A percentile compares a stretch with the other conserved stretches of the same genome.
Conservation (phyloP, 2,329 filamentous ascomycete species). For the Sarocladium strictum region DNA sequence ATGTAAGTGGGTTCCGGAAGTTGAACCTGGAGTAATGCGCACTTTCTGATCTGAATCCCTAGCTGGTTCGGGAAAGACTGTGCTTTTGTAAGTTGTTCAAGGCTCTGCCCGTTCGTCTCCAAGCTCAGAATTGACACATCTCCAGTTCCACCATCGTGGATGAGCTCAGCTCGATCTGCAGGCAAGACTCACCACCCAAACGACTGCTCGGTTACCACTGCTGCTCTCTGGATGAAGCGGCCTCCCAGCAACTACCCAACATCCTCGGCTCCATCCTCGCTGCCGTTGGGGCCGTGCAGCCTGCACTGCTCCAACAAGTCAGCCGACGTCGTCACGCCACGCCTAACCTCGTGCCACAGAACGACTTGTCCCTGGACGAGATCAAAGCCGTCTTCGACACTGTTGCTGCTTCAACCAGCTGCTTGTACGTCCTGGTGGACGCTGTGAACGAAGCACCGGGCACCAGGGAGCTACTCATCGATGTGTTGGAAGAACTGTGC, state of each 20-base stretch:
- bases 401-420: constrained; percentile 11
- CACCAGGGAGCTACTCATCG: constrained; percentile 13
- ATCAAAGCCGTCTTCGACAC: constrained; percentile 13
- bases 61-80: constrained; percentile 24
- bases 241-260: constrained; percentile 20
- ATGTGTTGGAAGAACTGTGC: constrained; percentile 14
- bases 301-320: constrained; percentile 15
- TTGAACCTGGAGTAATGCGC: neutral
- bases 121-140: neutral
- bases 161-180: constrained; percentile 12
- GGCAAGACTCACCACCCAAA: constrained; percentile 8
- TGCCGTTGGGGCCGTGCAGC: constrained; percentile 14
- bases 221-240: constrained; percentile 19
- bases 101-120: neutral
- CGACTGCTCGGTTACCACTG: constrained; percentile 18
- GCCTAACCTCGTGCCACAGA: constrained; percentile 15
- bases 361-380: constrained; percentile 14
- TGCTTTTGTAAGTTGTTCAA: constrained; percentile 17
- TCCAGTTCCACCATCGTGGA: constrained; percentile 19
- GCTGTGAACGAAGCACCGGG: constrained; percentile 19
- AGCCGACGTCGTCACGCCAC: constrained; percentile 12
- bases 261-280: constrained; percentile 23
- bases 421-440: constrained; percentile 18
- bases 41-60: neutral
- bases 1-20: constrained; percentile 12